Base-by-base conservation (phyloP, 148 eudicot species). In the Chenopodium formosanum region DNA sequence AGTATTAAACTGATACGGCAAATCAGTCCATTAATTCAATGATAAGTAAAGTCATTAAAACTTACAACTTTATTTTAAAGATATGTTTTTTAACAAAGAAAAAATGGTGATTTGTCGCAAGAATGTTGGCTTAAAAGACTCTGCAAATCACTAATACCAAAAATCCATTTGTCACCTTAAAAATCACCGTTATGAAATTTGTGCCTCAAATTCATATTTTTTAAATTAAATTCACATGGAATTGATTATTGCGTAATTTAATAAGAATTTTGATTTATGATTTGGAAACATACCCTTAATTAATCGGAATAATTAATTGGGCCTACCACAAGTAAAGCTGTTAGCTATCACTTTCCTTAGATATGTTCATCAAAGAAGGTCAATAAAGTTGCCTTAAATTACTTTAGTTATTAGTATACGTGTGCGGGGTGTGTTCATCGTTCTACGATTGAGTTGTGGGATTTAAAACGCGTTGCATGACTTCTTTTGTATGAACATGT, bases 51-150 rank as follows among this genome's bases (percentile, higher is more conserved):
- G 65, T 60, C 3, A 40, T 20, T 20, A 44, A 4, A 40, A 40
- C 44, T 34, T 34, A 4, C 5, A 0, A 40, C 44, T 40, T 40
- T 40, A 40, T 40, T 6, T 6, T 5, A 40, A 40, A 40, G 5
- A 40, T 40, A 40, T 34, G 37, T 34, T 34, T 32, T 34, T 34
- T 34, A 34, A 34, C 37, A 34, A 34, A 34, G 37, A 34, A 34
- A 34, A 34, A 4, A 4, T 40, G 7, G 44, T 40, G 44, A 40
- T 40, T 40, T 40, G 44, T 40, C 19, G 62, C 72, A 31, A 76
- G 79, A 75, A 68, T 82, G 84, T 82, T 75, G 69, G 79, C 83
- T 74, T 53, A 50, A 6, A 40, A 34, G 7, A 12, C 62, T 14
- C 62, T 65, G 78, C 29, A 66, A 64, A 25, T 65, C 73, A 70